These are phyloP conservation scores for Phanerochaete sordida DNA, from an alignment of 768 basidiomycete genomes.

Conservation along the genomic window DNA sequence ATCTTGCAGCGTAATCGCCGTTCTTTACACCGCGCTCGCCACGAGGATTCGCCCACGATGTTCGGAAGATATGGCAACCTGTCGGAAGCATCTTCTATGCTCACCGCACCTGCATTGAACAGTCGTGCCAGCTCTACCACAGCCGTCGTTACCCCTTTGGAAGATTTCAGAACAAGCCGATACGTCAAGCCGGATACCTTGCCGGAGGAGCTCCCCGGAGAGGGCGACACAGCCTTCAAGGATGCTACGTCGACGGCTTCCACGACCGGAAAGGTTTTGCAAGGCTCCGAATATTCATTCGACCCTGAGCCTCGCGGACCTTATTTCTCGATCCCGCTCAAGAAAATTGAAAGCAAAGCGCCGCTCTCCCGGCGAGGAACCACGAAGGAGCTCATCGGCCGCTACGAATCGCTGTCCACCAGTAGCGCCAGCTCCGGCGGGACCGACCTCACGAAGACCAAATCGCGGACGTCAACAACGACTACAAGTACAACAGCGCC, in stretches of 20 bases:
- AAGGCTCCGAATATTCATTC: background rate
- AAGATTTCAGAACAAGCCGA: conserved; percentile 8
- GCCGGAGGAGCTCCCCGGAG: background rate
- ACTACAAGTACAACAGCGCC: background rate
- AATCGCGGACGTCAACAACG: background rate
- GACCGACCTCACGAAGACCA: background rate
- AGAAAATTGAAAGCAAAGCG: background rate
- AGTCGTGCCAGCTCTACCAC: conserved; percentile 11
- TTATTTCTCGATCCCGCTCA: conserved; percentile 13
- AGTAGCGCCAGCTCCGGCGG: background rate
- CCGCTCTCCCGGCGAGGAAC: conserved; percentile 25
- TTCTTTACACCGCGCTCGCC: too few relatives aligned
- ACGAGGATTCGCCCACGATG: too few relatives aligned
- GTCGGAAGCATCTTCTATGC: background rate
- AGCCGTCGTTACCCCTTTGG: conserved; percentile 1
- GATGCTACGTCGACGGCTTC: background rate
- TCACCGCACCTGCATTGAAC: background rate
- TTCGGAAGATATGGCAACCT: background rate
- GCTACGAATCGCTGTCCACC: conserved; percentile 44
- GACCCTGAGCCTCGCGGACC: conserved; percentile 14
- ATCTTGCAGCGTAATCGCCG: too few relatives aligned
- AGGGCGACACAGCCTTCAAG: background rate
- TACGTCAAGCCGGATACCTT: conserved; percentile 3
- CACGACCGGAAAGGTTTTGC: background rate
- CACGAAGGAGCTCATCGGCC: conserved; percentile 50